Conservation (phyloP, 805 yeast genomes). For the Pichia ethanolica region DNA sequence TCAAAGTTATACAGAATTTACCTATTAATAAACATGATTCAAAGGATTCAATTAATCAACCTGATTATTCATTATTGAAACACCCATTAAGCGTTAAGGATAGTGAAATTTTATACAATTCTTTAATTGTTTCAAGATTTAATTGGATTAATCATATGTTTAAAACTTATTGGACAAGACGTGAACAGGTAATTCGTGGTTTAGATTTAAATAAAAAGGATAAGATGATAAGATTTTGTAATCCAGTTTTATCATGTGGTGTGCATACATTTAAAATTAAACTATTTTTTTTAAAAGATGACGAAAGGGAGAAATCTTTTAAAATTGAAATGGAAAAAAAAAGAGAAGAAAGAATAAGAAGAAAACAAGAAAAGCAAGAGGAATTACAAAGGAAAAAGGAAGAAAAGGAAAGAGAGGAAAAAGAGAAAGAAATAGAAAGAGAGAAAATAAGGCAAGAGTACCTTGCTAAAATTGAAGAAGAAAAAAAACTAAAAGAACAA, state of each 20-base stretch:
- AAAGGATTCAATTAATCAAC: constrained; percentile 24
- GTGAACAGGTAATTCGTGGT: constrained; percentile 42
- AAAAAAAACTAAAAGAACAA: neutral
- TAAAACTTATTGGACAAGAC: constrained; percentile 60
- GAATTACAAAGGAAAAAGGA: constrained; percentile 13
- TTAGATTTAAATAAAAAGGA: constrained; percentile 47
- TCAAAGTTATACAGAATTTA: constrained; percentile 53
- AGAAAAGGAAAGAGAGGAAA: constrained; percentile 7
- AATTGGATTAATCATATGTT: constrained; percentile 65
- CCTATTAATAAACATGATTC: constrained; percentile 53
- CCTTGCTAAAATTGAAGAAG: neutral
- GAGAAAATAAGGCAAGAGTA: constrained; percentile 3
- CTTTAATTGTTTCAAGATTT: constrained; percentile 67
- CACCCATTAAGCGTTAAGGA: constrained; percentile 66
- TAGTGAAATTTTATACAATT: constrained; percentile 61
- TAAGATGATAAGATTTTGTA: constrained; percentile 82
- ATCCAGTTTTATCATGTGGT: constrained; percentile 49
- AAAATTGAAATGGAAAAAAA: constrained; percentile 25
- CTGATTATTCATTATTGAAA: constrained; percentile 56
- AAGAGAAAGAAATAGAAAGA: constrained; percentile 9
- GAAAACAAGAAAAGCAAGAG: constrained; percentile 26
- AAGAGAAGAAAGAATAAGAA: constrained; percentile 25
- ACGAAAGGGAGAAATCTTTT: constrained; percentile 45
- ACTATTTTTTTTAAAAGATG: constrained; percentile 80
- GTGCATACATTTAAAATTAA: constrained; percentile 78